Conservation (phyloP, 371 early-diverging fungal genomes). For the Apophysomyces elegans region DNA sequence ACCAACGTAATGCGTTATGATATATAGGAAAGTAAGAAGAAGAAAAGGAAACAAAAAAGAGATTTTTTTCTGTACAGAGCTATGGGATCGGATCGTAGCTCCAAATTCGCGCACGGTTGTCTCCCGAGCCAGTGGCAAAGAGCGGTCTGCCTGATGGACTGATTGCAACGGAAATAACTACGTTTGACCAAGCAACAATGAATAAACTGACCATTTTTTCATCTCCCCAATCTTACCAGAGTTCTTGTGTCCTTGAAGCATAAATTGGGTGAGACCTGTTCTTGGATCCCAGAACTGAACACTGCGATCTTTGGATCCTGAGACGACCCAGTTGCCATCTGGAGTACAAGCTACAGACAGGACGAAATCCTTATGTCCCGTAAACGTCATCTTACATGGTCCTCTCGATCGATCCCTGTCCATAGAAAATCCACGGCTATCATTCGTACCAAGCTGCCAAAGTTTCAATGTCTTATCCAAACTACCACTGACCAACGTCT, state of each 20-base stretch:
- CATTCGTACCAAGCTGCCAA: conserved; percentile 80
- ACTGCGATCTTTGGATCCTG: conserved; percentile 93
- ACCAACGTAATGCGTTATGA: conserved; percentile 12
- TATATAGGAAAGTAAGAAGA: conserved; percentile 7
- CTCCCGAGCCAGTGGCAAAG: conserved; percentile 97
- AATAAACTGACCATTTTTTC: neutral
- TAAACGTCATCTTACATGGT: conserved; percentile 52
- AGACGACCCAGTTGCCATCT: conserved; percentile 91
- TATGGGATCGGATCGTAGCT: conserved; percentile 58
- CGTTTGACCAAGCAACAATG: too few species aligned
- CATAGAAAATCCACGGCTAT: conserved; percentile 33
- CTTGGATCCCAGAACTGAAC: conserved; percentile 96
- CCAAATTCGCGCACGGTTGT: conserved; percentile 94
- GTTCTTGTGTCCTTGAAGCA: conserved; percentile 97
- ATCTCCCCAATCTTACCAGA: conserved; percentile 63
- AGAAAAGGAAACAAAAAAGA: conserved; percentile 18
- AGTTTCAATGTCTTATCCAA: conserved; percentile 95
- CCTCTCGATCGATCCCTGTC: conserved; percentile 32
- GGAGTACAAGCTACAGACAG: conserved; percentile 94
- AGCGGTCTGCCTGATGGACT: conserved; percentile 78
- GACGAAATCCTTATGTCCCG: conserved; percentile 92
- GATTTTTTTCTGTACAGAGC: conserved; percentile 6
- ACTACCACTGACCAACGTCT: conserved; percentile 90
- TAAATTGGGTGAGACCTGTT: conserved; percentile 80
- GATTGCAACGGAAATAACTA: conserved; percentile 94